A percentile compares a stretch with the other conserved stretches of the same genome.
phyloP scores from a whole-genome alignment of 192 early-diverging fungal species.

The Linnemannia zychae region DNA sequence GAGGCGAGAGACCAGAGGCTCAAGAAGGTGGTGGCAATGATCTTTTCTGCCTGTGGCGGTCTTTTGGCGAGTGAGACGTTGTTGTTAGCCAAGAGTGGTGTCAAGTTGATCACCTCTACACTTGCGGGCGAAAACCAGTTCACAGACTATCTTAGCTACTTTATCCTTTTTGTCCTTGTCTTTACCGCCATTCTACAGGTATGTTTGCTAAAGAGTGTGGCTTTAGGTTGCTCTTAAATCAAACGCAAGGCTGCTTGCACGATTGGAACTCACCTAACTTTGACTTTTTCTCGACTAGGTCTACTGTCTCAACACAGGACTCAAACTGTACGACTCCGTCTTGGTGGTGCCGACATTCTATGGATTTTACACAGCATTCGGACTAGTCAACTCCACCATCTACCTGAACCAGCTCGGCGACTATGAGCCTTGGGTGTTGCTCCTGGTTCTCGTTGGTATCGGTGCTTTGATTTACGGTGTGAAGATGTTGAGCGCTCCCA shows the following conservation, averaged over 20 bases:
- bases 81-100: constrained; percentile 68
- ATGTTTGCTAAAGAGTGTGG: not conserved
- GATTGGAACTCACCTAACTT: not conserved
- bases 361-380: constrained; percentile 68
- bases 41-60: constrained; percentile 66
- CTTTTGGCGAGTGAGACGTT: constrained; percentile 69
- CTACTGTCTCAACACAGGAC: constrained; percentile 69
- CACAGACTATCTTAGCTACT: constrained; percentile 65
- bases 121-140: constrained; percentile 63
- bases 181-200: constrained; percentile 69
- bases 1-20: constrained; percentile 41
- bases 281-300: constrained; percentile 48
- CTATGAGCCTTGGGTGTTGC: constrained; percentile 64
- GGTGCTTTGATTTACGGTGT: constrained; percentile 66
- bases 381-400: constrained; percentile 71
- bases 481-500: constrained; percentile 60
- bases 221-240: not conserved
- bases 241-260: not conserved
- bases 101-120: constrained; percentile 33
- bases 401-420: constrained; percentile 65
- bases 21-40: constrained; percentile 65
- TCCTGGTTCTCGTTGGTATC: constrained; percentile 65
- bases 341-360: constrained; percentile 73
- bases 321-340: constrained; percentile 69
- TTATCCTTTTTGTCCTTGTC: constrained; percentile 62